Evolutionary conservation across 2,329 filamentous ascomycete species (phyloP), one percentile per base, ranked within the genome.

Genomic region (Didymosphaeria variabile): DNA sequence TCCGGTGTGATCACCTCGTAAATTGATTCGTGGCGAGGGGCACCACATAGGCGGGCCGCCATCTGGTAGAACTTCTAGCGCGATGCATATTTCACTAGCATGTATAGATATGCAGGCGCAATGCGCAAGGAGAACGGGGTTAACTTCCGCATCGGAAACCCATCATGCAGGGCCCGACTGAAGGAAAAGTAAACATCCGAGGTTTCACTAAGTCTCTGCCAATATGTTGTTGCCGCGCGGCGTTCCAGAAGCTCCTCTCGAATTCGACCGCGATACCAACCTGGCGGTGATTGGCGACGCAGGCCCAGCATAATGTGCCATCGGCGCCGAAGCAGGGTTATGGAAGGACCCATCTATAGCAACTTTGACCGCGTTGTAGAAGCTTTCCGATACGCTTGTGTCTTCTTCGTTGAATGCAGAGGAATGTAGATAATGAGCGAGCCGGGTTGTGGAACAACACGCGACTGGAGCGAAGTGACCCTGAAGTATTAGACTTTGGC

Each of bases 151-250:
- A 34, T 26, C 47, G 31, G 31, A 21, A n/a, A 34, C 5, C 47
- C 47, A 21, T 36, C 47, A 26, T 51, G 29, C 47, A 51, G 47
- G 29, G 47, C 47, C 19, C 31, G 47, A 23, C 47, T 51, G 19
- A 51, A 36, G 31, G 47, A 51, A 36, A 51, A 51, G 47, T 36
- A 34, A 21, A 51, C 47, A 12, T 51, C 47, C 5, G 47, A 51
- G 34, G 47, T 51, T 34, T 51, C 47, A 26, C 47, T 51, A 29
- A 51, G 29, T 36, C 21, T 34, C 5, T 34, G 15, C 47, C 29
- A 51, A 36, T 13, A 9, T 34, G 47, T 51, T 26, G 47, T 51
- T 19, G 47, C 31, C 5, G 47, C 29, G 12, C 29, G 47, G 26
- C 47, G 47, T 36, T 51, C 47, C 9, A 3, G 8, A 12, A 51